phyloP scores from a whole-genome alignment of 164 flowering plant species.

The Protea cynaroides region DNA sequence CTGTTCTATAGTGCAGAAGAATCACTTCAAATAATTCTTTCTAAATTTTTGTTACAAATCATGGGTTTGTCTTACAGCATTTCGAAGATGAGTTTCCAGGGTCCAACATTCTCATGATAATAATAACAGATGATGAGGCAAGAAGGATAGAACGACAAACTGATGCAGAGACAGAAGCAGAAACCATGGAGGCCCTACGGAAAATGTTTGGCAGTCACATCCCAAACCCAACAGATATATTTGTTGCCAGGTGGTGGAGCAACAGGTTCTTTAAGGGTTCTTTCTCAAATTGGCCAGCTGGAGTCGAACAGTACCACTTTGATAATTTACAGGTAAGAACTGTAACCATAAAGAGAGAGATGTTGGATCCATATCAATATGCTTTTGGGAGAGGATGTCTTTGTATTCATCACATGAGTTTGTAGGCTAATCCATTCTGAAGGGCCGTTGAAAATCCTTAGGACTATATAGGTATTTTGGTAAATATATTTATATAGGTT shows the following conservation, averaged over 20 bases:
- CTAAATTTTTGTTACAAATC: too few species aligned
- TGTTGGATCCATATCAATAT: too few species aligned
- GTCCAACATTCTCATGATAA: slow-evolving; percentile 31
- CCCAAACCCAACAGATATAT: slow-evolving; percentile 34
- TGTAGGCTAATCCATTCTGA: too few species aligned
- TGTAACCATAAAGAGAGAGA: background rate
- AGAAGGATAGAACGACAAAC: slow-evolving; percentile 39
- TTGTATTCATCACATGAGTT: too few species aligned
- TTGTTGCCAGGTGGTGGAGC: slow-evolving; percentile 43
- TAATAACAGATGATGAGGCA: slow-evolving; percentile 40
- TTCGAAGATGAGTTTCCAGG: slow-evolving; percentile 37
- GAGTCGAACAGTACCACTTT: slow-evolving; percentile 20
- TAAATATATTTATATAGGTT: too few species aligned
- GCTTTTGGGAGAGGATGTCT: too few species aligned
- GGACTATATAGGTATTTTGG: too few species aligned
- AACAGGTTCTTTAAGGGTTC: slow-evolving; percentile 34
- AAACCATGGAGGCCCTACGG: slow-evolving; percentile 34
- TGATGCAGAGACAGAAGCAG: slow-evolving; percentile 29
- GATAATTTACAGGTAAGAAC: slow-evolving; percentile 35
- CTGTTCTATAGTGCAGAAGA: too few species aligned
- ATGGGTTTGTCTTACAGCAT: too few species aligned
- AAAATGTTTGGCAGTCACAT: slow-evolving; percentile 41
- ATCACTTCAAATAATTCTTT: too few species aligned
- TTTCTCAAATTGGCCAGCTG: slow-evolving; percentile 42
- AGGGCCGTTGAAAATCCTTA: too few species aligned